Conservation (phyloP, 441 rosid genomes). For the Adansonia rubrostipa region DNA sequence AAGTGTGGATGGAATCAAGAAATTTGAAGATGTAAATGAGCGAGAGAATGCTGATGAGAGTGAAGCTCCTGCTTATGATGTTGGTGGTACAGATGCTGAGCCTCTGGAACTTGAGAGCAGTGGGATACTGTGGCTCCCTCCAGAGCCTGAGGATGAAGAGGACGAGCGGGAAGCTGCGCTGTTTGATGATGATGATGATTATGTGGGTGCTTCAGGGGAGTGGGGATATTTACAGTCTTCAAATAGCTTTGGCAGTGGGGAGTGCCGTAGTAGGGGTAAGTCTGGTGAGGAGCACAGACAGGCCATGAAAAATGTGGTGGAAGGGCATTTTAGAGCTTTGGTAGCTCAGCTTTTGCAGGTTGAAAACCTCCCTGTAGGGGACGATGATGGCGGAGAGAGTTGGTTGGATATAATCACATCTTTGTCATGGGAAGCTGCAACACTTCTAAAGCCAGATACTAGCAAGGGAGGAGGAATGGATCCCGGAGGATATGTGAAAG, state of each 20-base stretch:
- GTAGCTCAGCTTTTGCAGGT: constrained; percentile 77
- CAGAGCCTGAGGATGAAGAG: constrained; percentile 78
- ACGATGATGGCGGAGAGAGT: constrained; percentile 57
- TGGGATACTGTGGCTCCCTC: constrained; percentile 69
- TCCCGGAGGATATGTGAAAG: constrained; percentile 84
- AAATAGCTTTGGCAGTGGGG: constrained; percentile 63
- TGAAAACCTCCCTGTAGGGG: constrained; percentile 57
- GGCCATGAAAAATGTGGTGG: constrained; percentile 72
- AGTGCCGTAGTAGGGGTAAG: constrained; percentile 53
- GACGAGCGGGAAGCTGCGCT: constrained; percentile 67
- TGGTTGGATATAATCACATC: constrained; percentile 78
- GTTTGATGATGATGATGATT: constrained; percentile 58
- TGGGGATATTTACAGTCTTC: constrained; percentile 69
- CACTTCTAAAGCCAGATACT: constrained; percentile 75
- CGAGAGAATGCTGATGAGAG: constrained; percentile 44
- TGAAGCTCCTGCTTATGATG: constrained; percentile 46
- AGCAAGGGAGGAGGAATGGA: constrained; percentile 84
- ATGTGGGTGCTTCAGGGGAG: constrained; percentile 65
- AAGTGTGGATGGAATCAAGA: constrained; percentile 40
- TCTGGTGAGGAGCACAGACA: constrained; percentile 55
- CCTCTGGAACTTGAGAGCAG: constrained; percentile 71
- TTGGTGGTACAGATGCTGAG: constrained; percentile 47
- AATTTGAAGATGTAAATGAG: constrained; percentile 39
- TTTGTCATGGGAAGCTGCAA: constrained; percentile 83
- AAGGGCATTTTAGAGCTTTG: constrained; percentile 81